Evolutionary conservation across 2,329 filamentous ascomycete species (phyloP), one percentile per base, ranked within the genome.

Genomic region (Metarhizium humberi): DNA sequence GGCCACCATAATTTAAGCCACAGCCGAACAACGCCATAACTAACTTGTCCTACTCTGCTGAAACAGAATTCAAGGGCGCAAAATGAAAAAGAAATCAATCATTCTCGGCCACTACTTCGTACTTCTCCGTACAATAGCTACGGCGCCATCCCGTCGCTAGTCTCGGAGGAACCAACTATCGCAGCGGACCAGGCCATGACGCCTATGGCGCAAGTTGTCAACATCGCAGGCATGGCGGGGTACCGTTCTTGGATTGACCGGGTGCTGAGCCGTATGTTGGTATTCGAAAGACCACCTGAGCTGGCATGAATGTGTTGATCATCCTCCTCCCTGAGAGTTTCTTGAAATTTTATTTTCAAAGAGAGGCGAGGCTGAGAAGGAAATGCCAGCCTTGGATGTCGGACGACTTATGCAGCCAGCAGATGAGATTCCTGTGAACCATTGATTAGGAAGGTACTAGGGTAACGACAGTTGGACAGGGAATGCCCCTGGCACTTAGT

Each of bases 401-500:
- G 40, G 40, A 16, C n/a, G 40, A 6, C n/a, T 42, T 14, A 46
- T 20, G 43, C 43, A 46, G n/a, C n/a, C 18, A 7, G 32, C 6
- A 34, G 25, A 25, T 25, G 25, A 34, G 32, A 34, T 34, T 8
- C 45, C 10, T 34, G 38, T 20, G 25, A 11, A 49, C 14, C 34
- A 20, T 48, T 42, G 18, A 42, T 34, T 18, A 16, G 16, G 38
- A 25, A 49, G 43, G 40, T 13, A 38, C 32, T 32, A 46, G 50
- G 29, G 16, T 29, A 45, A 38, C 20, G 51, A 16, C 46, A 34
- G 55, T 25, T 46, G n/a, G 30, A 50, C 50, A 53, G 42, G 52
- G 55, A 42, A 40, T 14, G 29, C 50, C 56, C 58, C 46, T 29
- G 57, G 32, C 32, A 34, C 32, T 11, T 34, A 34, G 10, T 34